These are phyloP conservation scores for Malbranchea zuffiana DNA, from an alignment of 2,329 filamentous ascomycete genomes.

Conservation along the genomic window DNA sequence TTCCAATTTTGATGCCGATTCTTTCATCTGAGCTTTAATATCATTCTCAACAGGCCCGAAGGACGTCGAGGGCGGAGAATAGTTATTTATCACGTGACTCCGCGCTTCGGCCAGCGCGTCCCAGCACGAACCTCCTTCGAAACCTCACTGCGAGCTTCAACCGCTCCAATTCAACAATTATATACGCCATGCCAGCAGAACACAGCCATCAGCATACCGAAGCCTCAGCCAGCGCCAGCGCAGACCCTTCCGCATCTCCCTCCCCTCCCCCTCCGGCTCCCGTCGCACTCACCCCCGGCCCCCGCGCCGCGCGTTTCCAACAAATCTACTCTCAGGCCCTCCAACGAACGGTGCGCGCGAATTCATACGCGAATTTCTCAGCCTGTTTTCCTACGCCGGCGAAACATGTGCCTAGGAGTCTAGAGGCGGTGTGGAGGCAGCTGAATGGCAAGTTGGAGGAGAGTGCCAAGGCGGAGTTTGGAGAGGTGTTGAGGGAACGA, in stretches of 20 bases:
- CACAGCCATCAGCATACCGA: conserved; percentile 1
- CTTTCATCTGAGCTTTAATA: too few relatives aligned
- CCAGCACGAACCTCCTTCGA: too few relatives aligned
- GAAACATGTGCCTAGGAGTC: conserved; percentile 43
- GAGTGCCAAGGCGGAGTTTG: conserved; percentile 48
- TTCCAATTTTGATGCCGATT: too few relatives aligned
- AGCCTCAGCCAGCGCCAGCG: too few relatives aligned
- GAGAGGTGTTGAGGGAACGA: conserved; percentile 47
- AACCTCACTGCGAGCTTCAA: too few relatives aligned
- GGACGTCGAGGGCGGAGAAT: too few relatives aligned
- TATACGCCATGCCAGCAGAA: too few relatives aligned
- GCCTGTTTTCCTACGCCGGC: conserved; percentile 54
- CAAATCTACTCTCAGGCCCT: conserved; percentile 51
- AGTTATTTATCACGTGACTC: too few relatives aligned
- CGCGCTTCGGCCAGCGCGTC: too few relatives aligned
- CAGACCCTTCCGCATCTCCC: conserved; percentile 26
- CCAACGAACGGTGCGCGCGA: conserved; percentile 49
- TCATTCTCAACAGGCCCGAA: too few relatives aligned
- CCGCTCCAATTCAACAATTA: too few relatives aligned
- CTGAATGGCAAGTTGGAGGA: conserved; percentile 49
- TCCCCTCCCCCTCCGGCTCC: conserved; percentile 46
- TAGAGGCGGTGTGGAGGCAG: conserved; percentile 49
- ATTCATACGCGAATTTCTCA: conserved; percentile 51
- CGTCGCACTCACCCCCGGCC: conserved; percentile 45
- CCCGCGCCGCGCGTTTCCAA: conserved; percentile 49